phyloP scores from a whole-genome alignment of 108 stramenopile genomes.

The Nitzschia sp. region DNA sequence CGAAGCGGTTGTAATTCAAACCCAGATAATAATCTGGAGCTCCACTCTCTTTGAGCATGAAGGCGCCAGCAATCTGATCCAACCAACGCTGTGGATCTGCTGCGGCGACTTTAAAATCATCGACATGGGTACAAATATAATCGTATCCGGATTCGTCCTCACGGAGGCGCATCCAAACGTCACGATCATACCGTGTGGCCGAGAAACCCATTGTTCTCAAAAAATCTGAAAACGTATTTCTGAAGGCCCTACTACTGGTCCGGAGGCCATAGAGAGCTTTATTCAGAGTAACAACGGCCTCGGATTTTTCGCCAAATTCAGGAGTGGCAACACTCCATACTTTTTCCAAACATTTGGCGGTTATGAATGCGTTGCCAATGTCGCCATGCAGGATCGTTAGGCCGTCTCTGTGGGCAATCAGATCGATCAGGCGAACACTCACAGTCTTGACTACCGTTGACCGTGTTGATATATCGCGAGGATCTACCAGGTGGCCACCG shows the following conservation, averaged over 20 bases:
- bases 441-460: conserved; percentile 33
- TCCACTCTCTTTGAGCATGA: not conserved
- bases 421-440: conserved; percentile 32
- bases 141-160: conserved; percentile 20
- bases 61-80: not conserved
- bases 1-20: not conserved
- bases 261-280: conserved; percentile 41
- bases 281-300: conserved; percentile 19
- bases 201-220: conserved; percentile 15
- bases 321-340: conserved; percentile 34
- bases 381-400: conserved; percentile 38
- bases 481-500: conserved; percentile 47
- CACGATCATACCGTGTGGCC: conserved; percentile 7
- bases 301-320: conserved; percentile 36
- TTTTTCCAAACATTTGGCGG: conserved; percentile 19
- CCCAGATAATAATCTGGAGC: not conserved
- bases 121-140: conserved; percentile 35
- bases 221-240: conserved; percentile 8
- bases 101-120: conserved; percentile 28
- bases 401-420: conserved; percentile 33
- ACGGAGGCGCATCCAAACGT: conserved; percentile 18
- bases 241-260: not conserved
- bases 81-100: not conserved
- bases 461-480: conserved; percentile 20
- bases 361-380: conserved; percentile 10